These are phyloP conservation scores for Prillingera fragicola DNA, from an alignment of 1,284 basidiomycete species.

Conservation along the genomic window DNA sequence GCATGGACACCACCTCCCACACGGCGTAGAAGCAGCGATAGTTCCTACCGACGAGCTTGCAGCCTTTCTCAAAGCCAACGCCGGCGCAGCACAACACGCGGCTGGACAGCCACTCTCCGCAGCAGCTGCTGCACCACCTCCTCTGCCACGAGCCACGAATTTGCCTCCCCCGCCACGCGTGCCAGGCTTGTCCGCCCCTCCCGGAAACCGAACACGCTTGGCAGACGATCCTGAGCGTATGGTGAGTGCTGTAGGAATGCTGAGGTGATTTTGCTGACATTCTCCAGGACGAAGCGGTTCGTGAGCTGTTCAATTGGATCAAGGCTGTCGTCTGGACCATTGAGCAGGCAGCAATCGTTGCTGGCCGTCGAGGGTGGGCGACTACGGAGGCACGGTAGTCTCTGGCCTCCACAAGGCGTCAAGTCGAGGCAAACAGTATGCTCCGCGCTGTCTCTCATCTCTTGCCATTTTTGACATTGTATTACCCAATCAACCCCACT, in stretches of 20 bases:
- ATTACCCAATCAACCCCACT: not conserved
- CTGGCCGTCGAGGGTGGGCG: constrained; percentile 28
- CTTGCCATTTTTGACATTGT: not conserved
- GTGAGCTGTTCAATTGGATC: constrained; percentile 48
- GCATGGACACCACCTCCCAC: no score
- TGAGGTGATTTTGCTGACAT: constrained; percentile 2
- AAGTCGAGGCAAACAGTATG: no score
- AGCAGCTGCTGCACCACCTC: no score
- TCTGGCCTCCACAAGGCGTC: no score
- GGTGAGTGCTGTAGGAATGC: constrained; percentile 19
- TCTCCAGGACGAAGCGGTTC: constrained; percentile 41
- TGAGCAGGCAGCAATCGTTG: constrained; percentile 45
- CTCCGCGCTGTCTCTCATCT: not conserved
- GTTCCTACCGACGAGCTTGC: no score
- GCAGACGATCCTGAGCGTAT: constrained; percentile 41
- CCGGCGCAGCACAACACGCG: no score
- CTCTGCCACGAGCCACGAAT: no score
- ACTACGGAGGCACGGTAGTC: not conserved
- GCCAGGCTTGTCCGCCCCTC: no score
- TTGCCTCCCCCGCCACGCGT: no score
- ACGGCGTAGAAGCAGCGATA: no score
- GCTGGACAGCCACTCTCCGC: no score
- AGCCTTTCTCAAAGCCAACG: no score
- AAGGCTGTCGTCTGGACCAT: constrained; percentile 49
- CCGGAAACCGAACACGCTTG: constrained; percentile 15